Percentiles rank a stretch among this genome's conserved stretches.
Conservation (phyloP, 495 filamentous ascomycete species). For the Penicillium paradoxum region DNA sequence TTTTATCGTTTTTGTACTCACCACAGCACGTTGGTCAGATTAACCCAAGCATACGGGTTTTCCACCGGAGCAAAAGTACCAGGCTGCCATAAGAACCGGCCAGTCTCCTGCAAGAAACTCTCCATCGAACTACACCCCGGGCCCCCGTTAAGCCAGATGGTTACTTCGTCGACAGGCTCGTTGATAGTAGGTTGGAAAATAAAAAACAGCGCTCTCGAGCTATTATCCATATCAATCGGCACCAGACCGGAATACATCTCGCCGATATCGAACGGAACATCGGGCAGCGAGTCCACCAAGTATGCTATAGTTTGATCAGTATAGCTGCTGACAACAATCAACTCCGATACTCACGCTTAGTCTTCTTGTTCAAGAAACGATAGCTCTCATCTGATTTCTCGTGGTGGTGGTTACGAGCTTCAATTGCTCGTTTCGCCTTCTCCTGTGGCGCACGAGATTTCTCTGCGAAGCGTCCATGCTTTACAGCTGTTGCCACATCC, state of each 20-base stretch:
- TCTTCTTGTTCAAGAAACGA: slow-evolving; percentile 35
- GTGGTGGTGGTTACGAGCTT: slow-evolving; percentile 32
- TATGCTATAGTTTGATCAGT: slow-evolving; percentile 42
- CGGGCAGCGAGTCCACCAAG: slow-evolving; percentile 60
- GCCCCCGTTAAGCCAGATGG: slow-evolving; percentile 71
- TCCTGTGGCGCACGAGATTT: slow-evolving; percentile 81
- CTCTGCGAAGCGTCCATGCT: slow-evolving; percentile 32
- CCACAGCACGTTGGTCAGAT: slow-evolving; percentile 62
- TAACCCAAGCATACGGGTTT: slow-evolving; percentile 64
- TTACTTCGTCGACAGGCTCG: slow-evolving; percentile 57
- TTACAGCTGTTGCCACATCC: slow-evolving; percentile 21
- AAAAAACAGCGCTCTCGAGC: slow-evolving; percentile 48
- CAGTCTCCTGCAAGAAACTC: slow-evolving; percentile 64
- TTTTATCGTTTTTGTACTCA: slow-evolving; percentile 13
- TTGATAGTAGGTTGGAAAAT: slow-evolving; percentile 47
- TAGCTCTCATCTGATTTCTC: slow-evolving; percentile 21
- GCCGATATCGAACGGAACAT: background rate
- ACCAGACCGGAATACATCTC: slow-evolving; percentile 61
- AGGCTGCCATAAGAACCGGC: slow-evolving; percentile 56
- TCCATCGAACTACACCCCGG: slow-evolving; percentile 64
- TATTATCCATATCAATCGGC: slow-evolving; percentile 57
- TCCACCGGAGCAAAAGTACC: slow-evolving; percentile 53
- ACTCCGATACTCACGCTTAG: slow-evolving; percentile 25
- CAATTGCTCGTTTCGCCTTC: slow-evolving; percentile 71
- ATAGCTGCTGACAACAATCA: background rate